Evolutionary conservation across 176 grass and related monocot genomes (phyloP).

Genomic region (Paspalum notatum): DNA sequence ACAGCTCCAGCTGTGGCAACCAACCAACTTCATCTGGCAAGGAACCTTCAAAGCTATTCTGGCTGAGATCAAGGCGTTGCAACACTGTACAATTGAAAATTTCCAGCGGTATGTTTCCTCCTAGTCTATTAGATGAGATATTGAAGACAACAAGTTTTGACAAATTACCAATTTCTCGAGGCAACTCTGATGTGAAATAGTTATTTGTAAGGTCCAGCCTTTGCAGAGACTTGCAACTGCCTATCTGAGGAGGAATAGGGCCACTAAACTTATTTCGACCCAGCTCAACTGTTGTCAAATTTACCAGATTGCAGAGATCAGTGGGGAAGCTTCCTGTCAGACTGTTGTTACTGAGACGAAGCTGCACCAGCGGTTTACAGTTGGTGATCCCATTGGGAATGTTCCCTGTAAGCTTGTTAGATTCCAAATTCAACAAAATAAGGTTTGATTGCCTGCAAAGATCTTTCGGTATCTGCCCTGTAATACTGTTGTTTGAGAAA

Average conservation of each 20-base stretch:
- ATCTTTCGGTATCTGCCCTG: slow-evolving; percentile 78
- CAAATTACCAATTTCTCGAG: slow-evolving; percentile 75
- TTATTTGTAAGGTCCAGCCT: slow-evolving; percentile 86
- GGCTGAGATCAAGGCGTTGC: slow-evolving; percentile 95
- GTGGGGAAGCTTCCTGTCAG: slow-evolving; percentile 93
- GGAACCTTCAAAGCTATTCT: slow-evolving; percentile 76
- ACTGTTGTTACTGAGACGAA: slow-evolving; percentile 71
- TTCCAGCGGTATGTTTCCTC: slow-evolving; percentile 77
- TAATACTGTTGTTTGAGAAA: slow-evolving; percentile 90
- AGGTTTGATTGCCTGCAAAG: slow-evolving; percentile 89
- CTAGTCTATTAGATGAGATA: slow-evolving; percentile 85
- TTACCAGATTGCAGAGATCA: slow-evolving; percentile 76
- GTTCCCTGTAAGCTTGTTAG: slow-evolving; percentile 84
- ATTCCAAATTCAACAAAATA: slow-evolving; percentile 85
- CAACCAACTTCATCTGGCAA: slow-evolving; percentile 82
- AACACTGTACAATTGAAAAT: slow-evolving; percentile 89
- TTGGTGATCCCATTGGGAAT: slow-evolving; percentile 78
- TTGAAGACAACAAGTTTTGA: slow-evolving; percentile 92
- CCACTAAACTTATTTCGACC: slow-evolving; percentile 86
- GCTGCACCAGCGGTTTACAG: slow-evolving; percentile 92
- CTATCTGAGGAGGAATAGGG: slow-evolving; percentile 83
- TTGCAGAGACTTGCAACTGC: slow-evolving; percentile 76
- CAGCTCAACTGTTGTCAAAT: slow-evolving; percentile 88
- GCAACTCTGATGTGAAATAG: slow-evolving; percentile 86
- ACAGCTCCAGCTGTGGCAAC: slow-evolving; percentile 80